Evolutionary conservation across 1,284 basidiomycete species (phyloP).

Genomic region (Fistulina hepatica): DNA sequence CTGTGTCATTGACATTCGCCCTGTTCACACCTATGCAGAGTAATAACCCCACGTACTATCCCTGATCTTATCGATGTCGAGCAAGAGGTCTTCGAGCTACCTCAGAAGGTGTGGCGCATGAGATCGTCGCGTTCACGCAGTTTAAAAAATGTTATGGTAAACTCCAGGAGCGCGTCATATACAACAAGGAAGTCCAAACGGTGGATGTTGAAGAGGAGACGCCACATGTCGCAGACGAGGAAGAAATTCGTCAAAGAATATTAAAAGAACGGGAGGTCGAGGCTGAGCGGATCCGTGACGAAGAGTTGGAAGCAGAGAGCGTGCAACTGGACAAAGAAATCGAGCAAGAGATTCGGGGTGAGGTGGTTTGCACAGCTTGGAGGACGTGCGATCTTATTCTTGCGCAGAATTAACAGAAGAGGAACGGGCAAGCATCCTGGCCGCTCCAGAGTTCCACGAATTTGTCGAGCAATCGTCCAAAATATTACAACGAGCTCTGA

Average conservation of each 20-base stretch:
- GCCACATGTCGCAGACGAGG: slow-evolving; percentile 43
- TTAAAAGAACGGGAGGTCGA: slow-evolving; percentile 23
- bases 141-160: slow-evolving; percentile 4
- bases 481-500: slow-evolving; percentile 92
- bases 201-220: slow-evolving; percentile 46
- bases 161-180: slow-evolving; percentile 80
- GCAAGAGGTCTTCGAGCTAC: slow-evolving; percentile 83
- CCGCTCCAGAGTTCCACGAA: slow-evolving; percentile 81
- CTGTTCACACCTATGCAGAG: slow-evolving; percentile 26
- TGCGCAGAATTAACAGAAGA: slow-evolving; percentile 71
- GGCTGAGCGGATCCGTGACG: slow-evolving; percentile 60
- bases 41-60: slow-evolving; percentile 50
- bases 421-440: slow-evolving; percentile 70
- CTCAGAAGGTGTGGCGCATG: slow-evolving; percentile 52
- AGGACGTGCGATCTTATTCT: slow-evolving; percentile 4
- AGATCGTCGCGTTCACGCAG: background rate
- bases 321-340: slow-evolving; percentile 70
- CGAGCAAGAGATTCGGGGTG: slow-evolving; percentile 72
- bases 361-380: slow-evolving; percentile 9
- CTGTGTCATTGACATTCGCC: background rate
- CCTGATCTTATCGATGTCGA: slow-evolving; percentile 80
- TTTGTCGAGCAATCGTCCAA: slow-evolving; percentile 95
- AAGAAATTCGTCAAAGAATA: slow-evolving; percentile 65
- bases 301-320: slow-evolving; percentile 73
- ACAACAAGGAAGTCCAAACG: slow-evolving; percentile 92